Conservation (phyloP, 1,284 basidiomycete species). For the Caloboletus firmus region DNA sequence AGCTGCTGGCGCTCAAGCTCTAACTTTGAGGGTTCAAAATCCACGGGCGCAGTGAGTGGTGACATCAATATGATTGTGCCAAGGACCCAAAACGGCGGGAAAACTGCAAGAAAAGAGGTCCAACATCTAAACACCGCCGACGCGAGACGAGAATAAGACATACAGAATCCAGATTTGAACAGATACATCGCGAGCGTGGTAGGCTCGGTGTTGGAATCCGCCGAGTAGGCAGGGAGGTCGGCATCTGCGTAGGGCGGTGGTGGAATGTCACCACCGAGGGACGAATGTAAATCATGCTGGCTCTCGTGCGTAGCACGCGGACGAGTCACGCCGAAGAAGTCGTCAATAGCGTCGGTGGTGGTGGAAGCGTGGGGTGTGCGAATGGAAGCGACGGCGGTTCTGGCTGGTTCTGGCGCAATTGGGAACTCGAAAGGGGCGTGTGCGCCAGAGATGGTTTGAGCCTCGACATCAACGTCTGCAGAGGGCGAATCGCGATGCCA, state of each 20-base stretch:
- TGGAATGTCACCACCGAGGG: conserved; percentile 1
- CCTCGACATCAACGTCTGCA: conserved; percentile 10
- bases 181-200: conserved; percentile 32
- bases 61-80: conserved; percentile 45
- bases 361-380: conserved; percentile 2
- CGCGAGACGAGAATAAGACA: background rate
- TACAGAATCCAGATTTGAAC: conserved; percentile 36
- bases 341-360: conserved; percentile 13
- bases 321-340: conserved; percentile 22
- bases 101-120: conserved; percentile 36
- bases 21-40: conserved; percentile 49
- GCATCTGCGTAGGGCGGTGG: conserved; percentile 24
- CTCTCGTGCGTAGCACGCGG: conserved; percentile 13
- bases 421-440: conserved; percentile 9
- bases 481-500: conserved; percentile 17
- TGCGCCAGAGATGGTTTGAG: conserved; percentile 15
- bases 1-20: conserved; percentile 45
- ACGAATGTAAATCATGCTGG: conserved; percentile 19
- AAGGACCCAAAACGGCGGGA: conserved; percentile 52
- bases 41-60: conserved; percentile 38
- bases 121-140: background rate
- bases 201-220: conserved; percentile 16
- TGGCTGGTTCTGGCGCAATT: conserved; percentile 1
- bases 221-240: conserved; percentile 29
- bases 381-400: background rate